Evolutionary conservation across 192 early-diverging fungal genomes (phyloP).

Genomic region (Podochytrium sp.): DNA sequence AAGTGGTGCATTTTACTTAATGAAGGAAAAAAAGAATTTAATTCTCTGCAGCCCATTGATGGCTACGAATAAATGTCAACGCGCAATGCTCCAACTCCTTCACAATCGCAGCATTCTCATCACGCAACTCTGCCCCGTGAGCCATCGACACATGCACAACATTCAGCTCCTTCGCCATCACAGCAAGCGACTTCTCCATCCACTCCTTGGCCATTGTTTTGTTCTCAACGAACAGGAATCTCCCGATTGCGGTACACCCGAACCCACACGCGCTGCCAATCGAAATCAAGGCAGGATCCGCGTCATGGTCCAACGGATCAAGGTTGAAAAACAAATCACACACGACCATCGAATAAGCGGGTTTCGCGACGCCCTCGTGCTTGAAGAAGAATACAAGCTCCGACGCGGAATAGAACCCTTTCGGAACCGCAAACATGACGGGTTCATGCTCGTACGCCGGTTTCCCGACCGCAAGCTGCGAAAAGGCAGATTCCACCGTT

Average conservation of each 20-base stretch:
- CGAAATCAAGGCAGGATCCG: background rate
- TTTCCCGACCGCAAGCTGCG: background rate
- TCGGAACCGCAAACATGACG: background rate
- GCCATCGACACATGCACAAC: slow-evolving; percentile 5
- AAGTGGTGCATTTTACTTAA: too few relatives aligned
- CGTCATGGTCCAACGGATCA: background rate
- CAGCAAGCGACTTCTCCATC: background rate
- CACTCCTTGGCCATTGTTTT: background rate
- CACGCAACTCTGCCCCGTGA: background rate
- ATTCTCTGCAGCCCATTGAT: too few relatives aligned
- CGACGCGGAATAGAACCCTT: background rate
- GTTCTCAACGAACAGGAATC: background rate
- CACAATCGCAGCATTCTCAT: background rate
- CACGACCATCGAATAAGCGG: background rate
- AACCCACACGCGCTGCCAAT: slow-evolving; percentile 8
- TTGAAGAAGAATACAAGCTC: background rate
- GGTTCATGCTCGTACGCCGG: background rate
- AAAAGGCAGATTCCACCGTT: background rate
- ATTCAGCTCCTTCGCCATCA: background rate
- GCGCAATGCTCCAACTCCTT: too few relatives aligned
- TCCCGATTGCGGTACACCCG: slow-evolving; percentile 4
- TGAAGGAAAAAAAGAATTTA: too few relatives aligned
- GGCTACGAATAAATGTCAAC: too few relatives aligned
- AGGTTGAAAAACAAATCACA: slow-evolving; percentile 3
- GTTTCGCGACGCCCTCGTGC: background rate